A percentile compares a stretch with the other conserved stretches of the same genome.
Conservation (phyloP, 1,284 basidiomycete genomes). For the Macrocybe sp. region DNA sequence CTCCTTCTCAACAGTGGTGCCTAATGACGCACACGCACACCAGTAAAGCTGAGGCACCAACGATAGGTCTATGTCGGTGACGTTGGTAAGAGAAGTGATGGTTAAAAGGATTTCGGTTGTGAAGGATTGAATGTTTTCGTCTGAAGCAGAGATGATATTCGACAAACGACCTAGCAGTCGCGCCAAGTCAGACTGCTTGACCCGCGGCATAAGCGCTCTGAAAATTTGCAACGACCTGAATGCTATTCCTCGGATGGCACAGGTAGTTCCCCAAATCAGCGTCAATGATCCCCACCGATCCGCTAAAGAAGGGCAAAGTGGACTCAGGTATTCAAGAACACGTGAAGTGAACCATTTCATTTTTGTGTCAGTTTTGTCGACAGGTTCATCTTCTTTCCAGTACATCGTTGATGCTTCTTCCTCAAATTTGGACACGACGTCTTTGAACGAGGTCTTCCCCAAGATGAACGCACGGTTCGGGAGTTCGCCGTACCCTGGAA, state of each 20-base stretch:
- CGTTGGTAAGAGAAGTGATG: slow-evolving; percentile 62
- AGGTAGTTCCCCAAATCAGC: slow-evolving; percentile 82
- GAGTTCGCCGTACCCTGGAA: slow-evolving; percentile 66
- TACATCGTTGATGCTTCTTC: slow-evolving; percentile 52
- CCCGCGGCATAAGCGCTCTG: slow-evolving; percentile 73
- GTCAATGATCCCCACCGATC: slow-evolving; percentile 82
- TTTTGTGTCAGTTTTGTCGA: slow-evolving; percentile 49
- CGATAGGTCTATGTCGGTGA: slow-evolving; percentile 51
- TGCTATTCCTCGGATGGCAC: slow-evolving; percentile 82
- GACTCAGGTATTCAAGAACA: slow-evolving; percentile 66
- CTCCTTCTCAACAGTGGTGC: slow-evolving; percentile 81
- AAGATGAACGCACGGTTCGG: slow-evolving; percentile 47
- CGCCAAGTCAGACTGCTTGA: slow-evolving; percentile 73
- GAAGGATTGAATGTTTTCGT: slow-evolving; percentile 77
- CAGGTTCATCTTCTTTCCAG: slow-evolving; percentile 72
- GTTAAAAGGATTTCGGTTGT: slow-evolving; percentile 82
- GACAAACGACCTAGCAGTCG: slow-evolving; percentile 81
- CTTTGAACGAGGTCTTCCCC: slow-evolving; percentile 43
- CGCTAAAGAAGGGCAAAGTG: slow-evolving; percentile 62
- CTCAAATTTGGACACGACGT: slow-evolving; percentile 53
- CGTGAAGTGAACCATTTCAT: slow-evolving; percentile 69
- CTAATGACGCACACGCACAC: slow-evolving; percentile 79
- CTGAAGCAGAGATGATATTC: slow-evolving; percentile 76
- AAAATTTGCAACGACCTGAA: slow-evolving; percentile 92
- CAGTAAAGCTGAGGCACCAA: slow-evolving; percentile 86